Base-by-base conservation (phyloP, 768 basidiomycete species). In the Hydnum rufescens region DNA sequence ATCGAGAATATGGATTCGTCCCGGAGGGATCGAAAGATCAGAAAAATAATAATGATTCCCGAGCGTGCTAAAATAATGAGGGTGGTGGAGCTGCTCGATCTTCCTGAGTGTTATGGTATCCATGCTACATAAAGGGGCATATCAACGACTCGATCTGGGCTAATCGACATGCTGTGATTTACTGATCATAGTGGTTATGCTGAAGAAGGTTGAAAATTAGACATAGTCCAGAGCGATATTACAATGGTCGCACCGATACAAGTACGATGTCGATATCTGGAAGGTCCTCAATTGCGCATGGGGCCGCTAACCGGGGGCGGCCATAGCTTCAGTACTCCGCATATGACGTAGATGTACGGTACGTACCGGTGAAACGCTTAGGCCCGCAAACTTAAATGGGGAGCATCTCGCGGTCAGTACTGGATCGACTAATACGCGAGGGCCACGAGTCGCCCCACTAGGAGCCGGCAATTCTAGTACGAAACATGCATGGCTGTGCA, bases 341-440 rank as follows among this genome's bases (percentile, higher is more conserved):
- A 16, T 1, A 26, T 32, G 4, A 25, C 6, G 34, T 19, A 28
- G 5, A 29, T 26, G 26, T 30, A 25, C 5, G 32, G 39, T 5
- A 34, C 49, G 43, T 16, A 69, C 68, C 58, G 1, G 71, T 75
- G 59, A 64, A 72, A 13, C 74, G 62, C 47, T 70, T 70, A 73
- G 74, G 4, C 74, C 74, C 2, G 68, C 42, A 52, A 59, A 65
- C 47, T 70, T 68, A 49, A 60, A 66, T 0, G 74, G 72, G 23
- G 71, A 72, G 60, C 74, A 76, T 2, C 74, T 65, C 50, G 73
- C 66, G 52, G 71, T 72, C 60, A 74, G 75, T 3, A 60, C 61
- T 1, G 61, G 74, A 53, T 76, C 74, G 55, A 74, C 74, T 2
- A 77, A 61, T 28, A 77, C 66, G 4, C 74, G 64, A 3, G 68